Conservation (phyloP, 2,329 filamentous ascomycete genomes). For the Cephalotrichum gorgonifer region DNA sequence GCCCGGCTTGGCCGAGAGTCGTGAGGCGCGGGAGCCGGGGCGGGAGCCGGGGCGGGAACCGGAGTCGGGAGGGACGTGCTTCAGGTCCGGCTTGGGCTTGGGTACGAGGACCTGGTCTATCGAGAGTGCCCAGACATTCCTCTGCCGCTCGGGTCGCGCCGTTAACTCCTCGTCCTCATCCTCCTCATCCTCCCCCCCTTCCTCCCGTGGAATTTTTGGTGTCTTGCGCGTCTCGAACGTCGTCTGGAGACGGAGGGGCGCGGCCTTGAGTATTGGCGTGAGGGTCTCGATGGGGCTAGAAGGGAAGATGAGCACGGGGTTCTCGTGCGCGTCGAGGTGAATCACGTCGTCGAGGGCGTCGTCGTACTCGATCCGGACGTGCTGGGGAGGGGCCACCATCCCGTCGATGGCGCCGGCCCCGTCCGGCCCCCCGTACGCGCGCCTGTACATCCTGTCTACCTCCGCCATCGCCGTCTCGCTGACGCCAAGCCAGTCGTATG, state of each 20-base stretch:
- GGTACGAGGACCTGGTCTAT: slow-evolving; percentile 32
- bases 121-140: slow-evolving; percentile 15
- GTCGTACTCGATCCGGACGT: slow-evolving; percentile 2
- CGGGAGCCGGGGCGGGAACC: too few relatives aligned
- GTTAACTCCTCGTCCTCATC: slow-evolving; percentile 26
- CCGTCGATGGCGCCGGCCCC: slow-evolving; percentile 34
- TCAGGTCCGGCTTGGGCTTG: too few relatives aligned
- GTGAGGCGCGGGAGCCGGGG: neutral
- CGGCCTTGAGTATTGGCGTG: slow-evolving; percentile 12
- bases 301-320: slow-evolving; percentile 11
- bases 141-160: slow-evolving; percentile 20
- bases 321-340: slow-evolving; percentile 10
- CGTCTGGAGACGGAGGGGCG: slow-evolving; percentile 32
- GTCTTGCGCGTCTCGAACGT: slow-evolving; percentile 20
- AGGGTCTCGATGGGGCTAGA: slow-evolving; percentile 14
- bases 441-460: slow-evolving; percentile 45
- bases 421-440: slow-evolving; percentile 41
- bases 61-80: neutral
- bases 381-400: slow-evolving; percentile 12
- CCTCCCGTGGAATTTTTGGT: slow-evolving; percentile 4
- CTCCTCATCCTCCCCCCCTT: slow-evolving; percentile 10
- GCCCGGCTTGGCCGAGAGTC: slow-evolving; percentile 20
- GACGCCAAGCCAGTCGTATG: slow-evolving; percentile 48
- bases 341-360: slow-evolving; percentile 6
- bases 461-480: slow-evolving; percentile 38